phyloP scores from a whole-genome alignment of 495 filamentous ascomycete genomes.

The Penicillium macrosclerotiorum region DNA sequence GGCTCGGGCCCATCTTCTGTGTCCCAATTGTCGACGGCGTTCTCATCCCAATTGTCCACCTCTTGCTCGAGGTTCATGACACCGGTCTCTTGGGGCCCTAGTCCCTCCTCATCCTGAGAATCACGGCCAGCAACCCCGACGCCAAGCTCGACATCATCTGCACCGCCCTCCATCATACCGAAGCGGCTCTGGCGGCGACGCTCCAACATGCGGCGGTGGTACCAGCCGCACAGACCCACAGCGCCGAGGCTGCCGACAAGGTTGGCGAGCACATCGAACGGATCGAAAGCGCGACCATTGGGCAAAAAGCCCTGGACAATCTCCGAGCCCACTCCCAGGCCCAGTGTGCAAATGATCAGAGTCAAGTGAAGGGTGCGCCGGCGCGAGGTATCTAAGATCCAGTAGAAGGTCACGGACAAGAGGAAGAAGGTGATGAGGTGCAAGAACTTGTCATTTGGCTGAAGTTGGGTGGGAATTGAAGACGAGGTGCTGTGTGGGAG shows the following conservation, averaged over 20 bases:
- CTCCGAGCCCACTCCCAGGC: slow-evolving; percentile 80
- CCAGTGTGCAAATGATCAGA: slow-evolving; percentile 70
- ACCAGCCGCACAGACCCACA: slow-evolving; percentile 76
- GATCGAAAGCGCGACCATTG: slow-evolving; percentile 80
- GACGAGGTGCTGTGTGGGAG: slow-evolving; percentile 55
- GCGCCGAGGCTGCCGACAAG: slow-evolving; percentile 71
- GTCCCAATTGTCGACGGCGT: slow-evolving; percentile 72
- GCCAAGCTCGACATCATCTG: slow-evolving; percentile 55
- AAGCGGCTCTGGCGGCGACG: slow-evolving; percentile 72
- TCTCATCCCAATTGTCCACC: slow-evolving; percentile 83
- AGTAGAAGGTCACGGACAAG: slow-evolving; percentile 88
- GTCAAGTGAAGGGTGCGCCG: slow-evolving; percentile 82
- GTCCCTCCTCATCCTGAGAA: slow-evolving; percentile 48
- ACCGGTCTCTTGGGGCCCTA: slow-evolving; percentile 57
- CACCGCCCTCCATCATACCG: slow-evolving; percentile 60
- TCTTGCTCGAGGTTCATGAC: slow-evolving; percentile 62
- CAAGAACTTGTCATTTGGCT: slow-evolving; percentile 83
- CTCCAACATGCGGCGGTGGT: slow-evolving; percentile 94
- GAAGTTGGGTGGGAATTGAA: slow-evolving; percentile 64
- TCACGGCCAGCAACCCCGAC: slow-evolving; percentile 48
- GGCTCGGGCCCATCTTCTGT: slow-evolving; percentile 48
- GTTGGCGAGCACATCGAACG: slow-evolving; percentile 84
- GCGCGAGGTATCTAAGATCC: slow-evolving; percentile 88
- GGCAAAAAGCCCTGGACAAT: slow-evolving; percentile 77
- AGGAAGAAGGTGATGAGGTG: slow-evolving; percentile 89